These are phyloP conservation scores for Tylopilus subfusipes DNA, from an alignment of 768 basidiomycete genomes.

Conservation along the genomic window DNA sequence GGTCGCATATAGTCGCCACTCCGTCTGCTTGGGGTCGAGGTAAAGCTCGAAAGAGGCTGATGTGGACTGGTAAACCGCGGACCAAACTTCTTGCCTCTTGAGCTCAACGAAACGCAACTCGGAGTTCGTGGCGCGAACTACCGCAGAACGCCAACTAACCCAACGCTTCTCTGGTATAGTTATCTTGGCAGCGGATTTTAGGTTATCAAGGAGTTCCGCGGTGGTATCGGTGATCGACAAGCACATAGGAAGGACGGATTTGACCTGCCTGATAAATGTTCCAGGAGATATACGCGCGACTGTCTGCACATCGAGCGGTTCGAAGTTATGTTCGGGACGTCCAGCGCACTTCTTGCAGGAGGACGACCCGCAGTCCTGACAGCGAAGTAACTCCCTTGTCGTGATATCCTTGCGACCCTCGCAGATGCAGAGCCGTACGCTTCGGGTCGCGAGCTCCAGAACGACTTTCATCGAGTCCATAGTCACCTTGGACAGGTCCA, in stretches of 20 bases:
- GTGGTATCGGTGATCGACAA: slow-evolving; percentile 55
- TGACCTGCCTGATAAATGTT: slow-evolving; percentile 72
- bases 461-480: slow-evolving; percentile 49
- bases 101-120: slow-evolving; percentile 82
- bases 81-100: slow-evolving; percentile 89
- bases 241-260: slow-evolving; percentile 84
- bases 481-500: slow-evolving; percentile 64
- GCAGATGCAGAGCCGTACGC: slow-evolving; percentile 82
- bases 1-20: slow-evolving; percentile 83
- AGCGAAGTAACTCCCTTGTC: slow-evolving; percentile 58
- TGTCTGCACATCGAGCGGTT: slow-evolving; percentile 46
- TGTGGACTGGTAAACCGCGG: slow-evolving; percentile 70
- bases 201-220: slow-evolving; percentile 46
- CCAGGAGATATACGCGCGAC: slow-evolving; percentile 66
- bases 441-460: slow-evolving; percentile 61
- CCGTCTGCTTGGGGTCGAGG: slow-evolving; percentile 70
- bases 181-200: slow-evolving; percentile 40
- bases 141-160: slow-evolving; percentile 66
- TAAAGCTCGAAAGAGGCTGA: slow-evolving; percentile 70
- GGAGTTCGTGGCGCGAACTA: slow-evolving; percentile 50
- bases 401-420: slow-evolving; percentile 85
- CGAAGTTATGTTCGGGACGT: slow-evolving; percentile 82
- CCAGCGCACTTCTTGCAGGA: slow-evolving; percentile 87
- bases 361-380: slow-evolving; percentile 71
- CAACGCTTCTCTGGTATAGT: slow-evolving; percentile 56